Base-by-base conservation (phyloP, 1,284 basidiomycete species). In the Fomitopsis schrenkii region DNA sequence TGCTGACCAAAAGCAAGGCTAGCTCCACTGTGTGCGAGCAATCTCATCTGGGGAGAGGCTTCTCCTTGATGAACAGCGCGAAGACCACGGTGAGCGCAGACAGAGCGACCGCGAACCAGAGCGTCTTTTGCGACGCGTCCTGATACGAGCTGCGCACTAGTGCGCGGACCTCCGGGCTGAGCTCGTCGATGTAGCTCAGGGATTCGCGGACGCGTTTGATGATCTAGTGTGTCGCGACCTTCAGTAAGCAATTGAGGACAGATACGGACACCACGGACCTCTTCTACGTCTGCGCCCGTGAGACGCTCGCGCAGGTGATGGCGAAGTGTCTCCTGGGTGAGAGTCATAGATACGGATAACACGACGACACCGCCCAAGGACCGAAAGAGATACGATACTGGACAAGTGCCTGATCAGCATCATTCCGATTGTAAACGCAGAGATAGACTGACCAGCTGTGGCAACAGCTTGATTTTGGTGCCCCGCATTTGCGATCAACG, bases 351-450 rank as follows among this genome's bases (percentile, higher is more conserved):
- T 2, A 83, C 69, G 0, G 84, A 84, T 10, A 87, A 68, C 5
- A 84, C 82, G 33, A 86, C 72, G 6, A 87, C 84, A 2, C 78
- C 79, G 6, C 85, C 85, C n/a, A 86, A 68, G 3, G 85, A 85
- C 44, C 85, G 82, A 76, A 86, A 87, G 36, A 88, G 81, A 67
- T 87, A 87, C 0, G 84, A 85, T 1, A 83, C 85, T 85, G 66
- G 4, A 50, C 57, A 26, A 15, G 17, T 42, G 30, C n/a, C 38
- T 5, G 12, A 36, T 26, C 8, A 50, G 38, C 41, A 2, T 28
- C 3, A 14, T 12, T 1, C 38, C 2, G 14, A 4, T 17, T 36
- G 26, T 22, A 1, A 14, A 26, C 15, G 42, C 5, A 40, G 36
- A 50, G 8, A 22, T 26, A 44, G 8, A 67, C 77, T 22, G 42